Evolutionary conservation across 2,329 filamentous ascomycete species (phyloP), one percentile per base, ranked within the genome.

Genomic region (Cordyceps pruinosa): DNA sequence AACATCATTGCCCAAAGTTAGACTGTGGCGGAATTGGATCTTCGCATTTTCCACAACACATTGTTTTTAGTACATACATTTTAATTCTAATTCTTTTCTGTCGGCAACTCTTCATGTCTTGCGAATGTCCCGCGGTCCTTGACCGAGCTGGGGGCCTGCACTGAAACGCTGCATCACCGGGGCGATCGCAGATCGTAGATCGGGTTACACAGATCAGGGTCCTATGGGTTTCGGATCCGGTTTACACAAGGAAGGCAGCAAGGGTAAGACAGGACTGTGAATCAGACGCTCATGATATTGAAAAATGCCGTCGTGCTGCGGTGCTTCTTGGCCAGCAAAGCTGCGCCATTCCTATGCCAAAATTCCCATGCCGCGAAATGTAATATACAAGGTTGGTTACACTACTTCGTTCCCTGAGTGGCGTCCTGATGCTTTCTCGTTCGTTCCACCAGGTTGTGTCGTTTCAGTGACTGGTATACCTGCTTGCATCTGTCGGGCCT

Each of bases 71-170:
- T 56, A 56, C 25, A 56, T 56, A 56, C 12, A 56, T 23, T 13
- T 51, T 39, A 46, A 57, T 51, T 51, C 39, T 57, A 57, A 23
- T 57, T 41, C 10, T 46, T 23, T 34, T 44, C 28, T 13, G 34
- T n/a, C 28, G 7, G 35, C 26, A 32, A 5, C 5, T n/a, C 8
- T n/a, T 19, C 32, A 45, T 35, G 37, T 44, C 26, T 34, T 23
- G 26, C 10, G 21, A 5, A 26, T 37, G 47, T 49, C n/a, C n/a
- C n/a, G n/a, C n/a, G 21, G 12, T 9, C 34, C 46, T 23, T 9
- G 26, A 32, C 4, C 44, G 10, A n/a, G n/a, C 19, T 42, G 25
- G n/a, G n/a, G n/a, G 12, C 25, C 17, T 10, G 28, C 6, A 23
- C 23, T 32, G 26, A 52, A 52, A 44, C 37, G 13, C 19, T 26